These are phyloP conservation scores for Eucommia ulmoides DNA, from an alignment of 257 asterid species.

Conservation along the genomic window DNA sequence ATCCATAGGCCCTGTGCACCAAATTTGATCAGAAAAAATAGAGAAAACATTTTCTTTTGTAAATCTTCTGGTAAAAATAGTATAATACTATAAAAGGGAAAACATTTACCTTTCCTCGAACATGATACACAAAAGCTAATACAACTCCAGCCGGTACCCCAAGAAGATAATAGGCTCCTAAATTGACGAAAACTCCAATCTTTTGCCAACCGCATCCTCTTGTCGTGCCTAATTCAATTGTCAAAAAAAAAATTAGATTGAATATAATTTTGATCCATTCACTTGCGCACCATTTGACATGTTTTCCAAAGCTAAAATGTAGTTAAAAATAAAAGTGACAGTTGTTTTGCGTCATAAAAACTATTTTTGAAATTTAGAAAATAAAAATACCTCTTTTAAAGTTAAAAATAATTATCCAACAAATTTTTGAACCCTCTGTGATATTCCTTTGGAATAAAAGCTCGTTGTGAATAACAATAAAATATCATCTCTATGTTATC, in stretches of 20 bases:
- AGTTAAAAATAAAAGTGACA: too few species aligned
- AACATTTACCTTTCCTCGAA: conserved; percentile 13
- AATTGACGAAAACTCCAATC: conserved; percentile 10
- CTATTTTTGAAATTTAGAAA: not conserved
- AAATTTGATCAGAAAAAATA: not conserved
- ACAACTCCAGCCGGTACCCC: conserved; percentile 13
- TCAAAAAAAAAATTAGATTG: too few species aligned
- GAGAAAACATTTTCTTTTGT: not conserved
- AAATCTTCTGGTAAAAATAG: not conserved
- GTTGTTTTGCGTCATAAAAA: not conserved
- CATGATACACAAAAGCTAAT: conserved; percentile 12
- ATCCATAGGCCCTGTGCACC: conserved; percentile 16
- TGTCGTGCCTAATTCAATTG: conserved; percentile 8
- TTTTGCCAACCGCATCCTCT: conserved; percentile 21
- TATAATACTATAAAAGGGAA: not conserved
- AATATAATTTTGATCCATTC: too few species aligned
- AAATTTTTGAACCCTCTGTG: too few species aligned
- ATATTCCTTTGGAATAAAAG: too few species aligned
- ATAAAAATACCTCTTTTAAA: too few species aligned
- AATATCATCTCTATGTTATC: too few species aligned
- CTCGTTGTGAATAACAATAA: too few species aligned
- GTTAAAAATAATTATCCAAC: too few species aligned
- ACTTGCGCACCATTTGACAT: not conserved
- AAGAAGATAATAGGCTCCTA: conserved; percentile 19
- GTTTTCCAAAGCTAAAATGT: not conserved